A percentile compares a stretch with the other conserved stretches of the same genome.
phyloP scores from a whole-genome alignment of 768 basidiomycete species.

The Termitomyces sp. region DNA sequence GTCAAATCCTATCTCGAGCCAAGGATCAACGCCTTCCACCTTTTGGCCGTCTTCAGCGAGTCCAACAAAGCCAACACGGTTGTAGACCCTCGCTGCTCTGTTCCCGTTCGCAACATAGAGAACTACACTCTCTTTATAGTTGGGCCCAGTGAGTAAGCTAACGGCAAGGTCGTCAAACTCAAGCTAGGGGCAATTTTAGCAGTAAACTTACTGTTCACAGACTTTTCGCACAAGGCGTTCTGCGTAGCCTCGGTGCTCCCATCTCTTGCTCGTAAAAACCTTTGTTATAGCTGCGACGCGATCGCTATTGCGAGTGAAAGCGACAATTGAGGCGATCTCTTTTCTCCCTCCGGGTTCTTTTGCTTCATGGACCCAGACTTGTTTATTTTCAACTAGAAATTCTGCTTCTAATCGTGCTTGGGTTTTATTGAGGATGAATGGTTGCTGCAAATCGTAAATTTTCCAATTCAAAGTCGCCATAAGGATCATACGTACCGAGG shows the following conservation, averaged over 20 bases:
- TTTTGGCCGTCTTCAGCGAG: constrained; percentile 24
- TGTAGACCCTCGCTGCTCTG: constrained; percentile 51
- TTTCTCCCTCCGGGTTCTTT: constrained; percentile 13
- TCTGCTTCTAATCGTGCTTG: constrained; percentile 46
- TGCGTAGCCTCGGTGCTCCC: constrained; percentile 52
- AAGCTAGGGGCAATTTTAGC: neutral
- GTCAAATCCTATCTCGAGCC: constrained; percentile 65
- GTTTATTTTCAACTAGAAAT: constrained; percentile 35
- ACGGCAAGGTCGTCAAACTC: constrained; percentile 11
- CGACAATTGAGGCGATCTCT: constrained; percentile 59
- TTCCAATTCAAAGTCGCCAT: neutral
- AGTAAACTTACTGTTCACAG: constrained; percentile 40
- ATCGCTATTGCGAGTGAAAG: constrained; percentile 55
- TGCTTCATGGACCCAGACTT: constrained; percentile 61
- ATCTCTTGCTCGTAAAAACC: constrained; percentile 54
- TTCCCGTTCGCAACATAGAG: constrained; percentile 63
- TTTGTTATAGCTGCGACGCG: constrained; percentile 63
- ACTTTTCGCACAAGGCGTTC: constrained; percentile 56
- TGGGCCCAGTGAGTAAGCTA: constrained; percentile 21
- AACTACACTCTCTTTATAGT: constrained; percentile 41
- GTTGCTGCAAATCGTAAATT: constrained; percentile 25
- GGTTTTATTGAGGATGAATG: constrained; percentile 41
- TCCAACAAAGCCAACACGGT: constrained; percentile 61
- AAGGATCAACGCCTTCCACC: constrained; percentile 38
- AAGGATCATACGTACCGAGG: constrained; percentile 42